phyloP scores from a whole-genome alignment of 345 rosid species.

The Hibiscus mutabilis region DNA sequence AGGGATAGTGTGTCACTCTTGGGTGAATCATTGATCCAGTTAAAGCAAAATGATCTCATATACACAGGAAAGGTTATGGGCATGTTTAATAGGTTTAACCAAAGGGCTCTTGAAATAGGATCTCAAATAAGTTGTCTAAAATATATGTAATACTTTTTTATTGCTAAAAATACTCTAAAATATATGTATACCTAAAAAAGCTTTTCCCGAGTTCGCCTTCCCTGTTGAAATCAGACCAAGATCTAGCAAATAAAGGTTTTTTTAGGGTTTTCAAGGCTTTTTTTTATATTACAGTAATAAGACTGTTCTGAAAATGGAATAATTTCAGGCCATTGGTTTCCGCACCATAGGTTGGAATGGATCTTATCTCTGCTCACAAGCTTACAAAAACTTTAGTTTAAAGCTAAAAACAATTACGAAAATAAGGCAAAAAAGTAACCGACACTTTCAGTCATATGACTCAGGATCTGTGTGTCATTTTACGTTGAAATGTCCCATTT shows the following conservation, averaged over 20 bases:
- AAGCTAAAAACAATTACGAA: background rate
- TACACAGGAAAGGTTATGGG: too few species aligned
- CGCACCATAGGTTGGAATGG: background rate
- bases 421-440: background rate
- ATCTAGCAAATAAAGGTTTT: background rate
- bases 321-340: conserved; percentile 3
- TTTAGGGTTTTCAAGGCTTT: background rate
- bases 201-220: too few species aligned
- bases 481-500: background rate
- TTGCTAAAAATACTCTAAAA: too few species aligned
- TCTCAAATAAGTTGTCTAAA: too few species aligned
- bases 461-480: background rate
- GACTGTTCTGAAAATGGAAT: background rate
- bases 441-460: conserved; percentile 1
- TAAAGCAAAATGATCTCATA: too few species aligned
- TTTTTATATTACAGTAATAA: background rate
- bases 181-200: too few species aligned
- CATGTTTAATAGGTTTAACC: too few species aligned
- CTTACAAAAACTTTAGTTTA: conserved; percentile 21
- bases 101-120: too few species aligned
- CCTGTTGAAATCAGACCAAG: background rate
- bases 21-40: too few species aligned
- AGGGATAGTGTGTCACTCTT: too few species aligned
- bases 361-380: conserved; percentile 11
- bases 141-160: too few species aligned